phyloP scores from a whole-genome alignment of 306 rosid species.

The Pyrus betulifolia region DNA sequence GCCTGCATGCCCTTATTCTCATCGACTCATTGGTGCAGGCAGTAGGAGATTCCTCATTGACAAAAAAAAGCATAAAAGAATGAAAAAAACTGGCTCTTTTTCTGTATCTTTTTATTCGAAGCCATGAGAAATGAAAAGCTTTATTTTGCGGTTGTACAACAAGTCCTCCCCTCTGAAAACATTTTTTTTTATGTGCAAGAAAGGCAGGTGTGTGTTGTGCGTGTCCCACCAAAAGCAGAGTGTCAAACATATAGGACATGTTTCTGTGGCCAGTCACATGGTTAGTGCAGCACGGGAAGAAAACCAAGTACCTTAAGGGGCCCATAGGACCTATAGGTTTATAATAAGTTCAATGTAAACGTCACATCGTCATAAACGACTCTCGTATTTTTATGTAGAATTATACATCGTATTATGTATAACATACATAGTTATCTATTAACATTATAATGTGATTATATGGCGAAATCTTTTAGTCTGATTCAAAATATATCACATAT shows the following conservation, averaged over 20 bases:
- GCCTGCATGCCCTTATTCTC: not conserved
- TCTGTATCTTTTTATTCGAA: not conserved
- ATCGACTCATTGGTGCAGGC: not conserved
- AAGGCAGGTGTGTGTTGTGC: not conserved
- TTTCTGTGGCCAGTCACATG: constrained; percentile 13
- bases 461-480: no score
- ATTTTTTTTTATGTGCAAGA: not conserved
- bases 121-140: not conserved
- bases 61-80: not conserved
- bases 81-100: not conserved
- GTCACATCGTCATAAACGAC: not conserved
- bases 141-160: not conserved
- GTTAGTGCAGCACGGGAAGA: not conserved
- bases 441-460: no score
- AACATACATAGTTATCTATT: no score
- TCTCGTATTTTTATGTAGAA: not conserved
- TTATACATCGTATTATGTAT: no score
- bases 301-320: not conserved
- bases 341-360: no score
- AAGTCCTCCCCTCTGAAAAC: not conserved
- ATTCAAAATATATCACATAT: no score
- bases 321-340: not conserved
- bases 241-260: constrained; percentile 10
- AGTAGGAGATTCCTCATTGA: not conserved
- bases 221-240: not conserved